These are phyloP conservation scores for Neofusicoccum sp. DNA, from an alignment of 2,329 filamentous ascomycete genomes.

Conservation along the genomic window DNA sequence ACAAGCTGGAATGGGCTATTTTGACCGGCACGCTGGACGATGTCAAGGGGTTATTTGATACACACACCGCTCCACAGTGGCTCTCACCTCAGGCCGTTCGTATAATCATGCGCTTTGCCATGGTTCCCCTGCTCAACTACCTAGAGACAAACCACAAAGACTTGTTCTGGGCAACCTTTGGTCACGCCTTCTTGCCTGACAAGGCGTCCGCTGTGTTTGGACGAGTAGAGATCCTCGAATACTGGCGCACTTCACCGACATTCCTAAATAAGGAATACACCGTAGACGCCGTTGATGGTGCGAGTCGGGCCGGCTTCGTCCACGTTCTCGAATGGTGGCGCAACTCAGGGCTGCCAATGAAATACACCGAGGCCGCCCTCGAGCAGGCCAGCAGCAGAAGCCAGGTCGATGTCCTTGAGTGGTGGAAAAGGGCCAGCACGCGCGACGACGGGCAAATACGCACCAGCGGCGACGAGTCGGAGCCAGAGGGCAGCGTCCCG, in stretches of 20 bases:
- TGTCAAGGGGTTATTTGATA: conserved; percentile 72
- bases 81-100: conserved; percentile 82
- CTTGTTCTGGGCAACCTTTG: conserved; percentile 84
- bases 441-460: conserved; percentile 10
- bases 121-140: conserved; percentile 76
- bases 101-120: conserved; percentile 87
- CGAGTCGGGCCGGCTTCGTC: conserved; percentile 82
- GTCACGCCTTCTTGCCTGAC: conserved; percentile 77
- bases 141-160: conserved; percentile 68
- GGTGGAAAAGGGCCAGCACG: conserved; percentile 78
- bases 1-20: conserved; percentile 83
- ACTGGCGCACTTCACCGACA: conserved; percentile 83
- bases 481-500: conserved; percentile 18
- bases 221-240: conserved; percentile 80
- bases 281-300: conserved; percentile 81
- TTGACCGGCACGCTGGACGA: conserved; percentile 70
- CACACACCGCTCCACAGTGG: conserved; percentile 70
- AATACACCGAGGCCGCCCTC: conserved; percentile 84
- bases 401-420: conserved; percentile 83
- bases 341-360: conserved; percentile 73
- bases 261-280: conserved; percentile 88
- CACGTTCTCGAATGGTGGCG: conserved; percentile 93
- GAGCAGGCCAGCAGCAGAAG: conserved; percentile 86
- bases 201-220: conserved; percentile 88
- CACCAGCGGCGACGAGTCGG: conserved; percentile 31